Conservation (phyloP, 495 filamentous ascomycete genomes). For the Xylaria venustula region DNA sequence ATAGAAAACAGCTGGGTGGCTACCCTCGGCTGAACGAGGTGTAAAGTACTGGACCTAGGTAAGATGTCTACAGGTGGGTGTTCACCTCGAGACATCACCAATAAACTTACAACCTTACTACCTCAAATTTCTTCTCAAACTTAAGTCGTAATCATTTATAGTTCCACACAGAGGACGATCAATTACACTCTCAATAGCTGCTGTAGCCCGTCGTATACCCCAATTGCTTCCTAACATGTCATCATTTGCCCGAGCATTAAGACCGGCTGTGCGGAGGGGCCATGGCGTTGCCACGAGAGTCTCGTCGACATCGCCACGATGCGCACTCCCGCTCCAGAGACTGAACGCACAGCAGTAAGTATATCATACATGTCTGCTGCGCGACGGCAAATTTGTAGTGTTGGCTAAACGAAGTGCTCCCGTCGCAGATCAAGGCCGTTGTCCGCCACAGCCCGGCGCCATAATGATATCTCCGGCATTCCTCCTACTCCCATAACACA, state of each 20-base stretch:
- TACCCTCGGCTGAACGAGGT: conserved; percentile 39
- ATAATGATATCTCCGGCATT: conserved; percentile 64
- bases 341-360: conserved; percentile 45
- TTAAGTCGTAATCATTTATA: neutral
- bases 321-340: conserved; percentile 31
- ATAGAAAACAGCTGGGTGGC: conserved; percentile 19
- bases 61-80: neutral
- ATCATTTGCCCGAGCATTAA: conserved; percentile 64
- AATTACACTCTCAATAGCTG: too few relatives aligned
- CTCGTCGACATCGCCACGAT: conserved; percentile 44
- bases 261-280: conserved; percentile 62
- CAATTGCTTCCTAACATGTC: conserved; percentile 52
- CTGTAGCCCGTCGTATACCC: neutral
- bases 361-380: neutral
- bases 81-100: conserved; percentile 1
- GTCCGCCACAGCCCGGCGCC: conserved; percentile 65
- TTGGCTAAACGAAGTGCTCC: conserved; percentile 15
- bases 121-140: neutral
- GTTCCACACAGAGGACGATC: too few relatives aligned
- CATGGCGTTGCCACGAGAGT: conserved; percentile 44
- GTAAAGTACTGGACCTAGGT: too few relatives aligned
- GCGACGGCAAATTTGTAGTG: neutral
- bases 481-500: conserved; percentile 91
- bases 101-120: neutral
- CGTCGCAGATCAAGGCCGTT: conserved; percentile 52